A percentile compares a stretch with the other conserved stretches of the same genome.
These are phyloP conservation scores for Thielaviopsis punctulata DNA, from an alignment of 2,329 filamentous ascomycete species.

Conservation along the genomic window DNA sequence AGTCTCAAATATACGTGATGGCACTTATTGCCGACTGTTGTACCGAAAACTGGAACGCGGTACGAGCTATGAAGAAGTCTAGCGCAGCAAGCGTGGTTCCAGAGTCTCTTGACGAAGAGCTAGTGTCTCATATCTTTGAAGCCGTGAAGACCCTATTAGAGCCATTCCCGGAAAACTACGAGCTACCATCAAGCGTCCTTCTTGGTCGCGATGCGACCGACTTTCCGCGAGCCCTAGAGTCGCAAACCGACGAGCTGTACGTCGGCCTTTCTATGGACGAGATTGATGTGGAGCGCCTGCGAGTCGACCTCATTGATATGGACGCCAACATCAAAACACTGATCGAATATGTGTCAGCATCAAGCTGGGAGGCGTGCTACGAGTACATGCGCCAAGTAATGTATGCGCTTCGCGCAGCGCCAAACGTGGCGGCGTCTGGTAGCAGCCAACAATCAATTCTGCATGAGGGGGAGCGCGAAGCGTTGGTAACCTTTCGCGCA, in stretches of 20 bases:
- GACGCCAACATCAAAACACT: constrained; percentile 38
- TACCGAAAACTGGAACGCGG: constrained; percentile 38
- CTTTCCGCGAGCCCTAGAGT: constrained; percentile 6
- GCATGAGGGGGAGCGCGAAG: constrained; percentile 33
- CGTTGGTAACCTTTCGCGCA: constrained; percentile 38
- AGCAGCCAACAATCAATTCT: constrained; percentile 13
- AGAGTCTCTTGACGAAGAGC: constrained; percentile 28
- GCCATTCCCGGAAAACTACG: constrained; percentile 39
- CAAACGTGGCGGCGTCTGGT: background rate
- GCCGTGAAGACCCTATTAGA: constrained; percentile 37
- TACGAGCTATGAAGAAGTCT: constrained; percentile 18
- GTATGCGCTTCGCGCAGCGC: constrained; percentile 26
- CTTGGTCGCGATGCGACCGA: constrained; percentile 20
- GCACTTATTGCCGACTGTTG: constrained; percentile 49
- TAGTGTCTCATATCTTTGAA: constrained; percentile 39
- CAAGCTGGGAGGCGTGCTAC: constrained; percentile 43
- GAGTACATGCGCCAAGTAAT: constrained; percentile 38
- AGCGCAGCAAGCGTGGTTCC: constrained; percentile 16
- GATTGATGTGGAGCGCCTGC: constrained; percentile 4
- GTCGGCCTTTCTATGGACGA: constrained; percentile 6
- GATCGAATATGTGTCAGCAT: constrained; percentile 46
- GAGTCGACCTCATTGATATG: constrained; percentile 21
- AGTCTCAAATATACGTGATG: constrained; percentile 48
- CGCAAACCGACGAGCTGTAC: constrained; percentile 8
- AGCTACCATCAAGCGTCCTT: constrained; percentile 38